Evolutionary conservation across 2,329 filamentous ascomycete genomes (phyloP).

Genomic region (Microascus cirrosus): DNA sequence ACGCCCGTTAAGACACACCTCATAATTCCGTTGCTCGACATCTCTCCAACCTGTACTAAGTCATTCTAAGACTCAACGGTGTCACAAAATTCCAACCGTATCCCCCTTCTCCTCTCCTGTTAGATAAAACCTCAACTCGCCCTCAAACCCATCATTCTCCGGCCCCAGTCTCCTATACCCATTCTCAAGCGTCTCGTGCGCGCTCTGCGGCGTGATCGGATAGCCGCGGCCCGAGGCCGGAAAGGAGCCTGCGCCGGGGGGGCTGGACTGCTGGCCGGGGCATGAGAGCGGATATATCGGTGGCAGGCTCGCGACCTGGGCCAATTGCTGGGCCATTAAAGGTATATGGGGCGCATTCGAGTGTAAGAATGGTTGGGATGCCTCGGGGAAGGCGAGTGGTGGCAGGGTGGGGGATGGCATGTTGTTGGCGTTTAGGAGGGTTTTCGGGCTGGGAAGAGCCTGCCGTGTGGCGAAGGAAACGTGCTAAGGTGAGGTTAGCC

Average conservation of each 20-base stretch:
- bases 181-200: not conserved
- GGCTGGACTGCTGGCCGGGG: not conserved
- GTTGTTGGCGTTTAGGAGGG: not conserved
- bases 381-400: not conserved
- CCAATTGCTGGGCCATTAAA: not conserved
- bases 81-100: not conserved
- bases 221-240: not conserved
- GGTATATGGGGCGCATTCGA: not conserved
- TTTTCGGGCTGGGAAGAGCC: not conserved
- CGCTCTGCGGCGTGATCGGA: not conserved
- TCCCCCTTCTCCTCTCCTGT: constrained; percentile 18
- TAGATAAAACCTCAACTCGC: constrained; percentile 31
- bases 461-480: not conserved
- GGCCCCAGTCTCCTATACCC: constrained; percentile 15
- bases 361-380: not conserved
- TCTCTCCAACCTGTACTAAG: not conserved
- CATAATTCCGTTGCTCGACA: not conserved
- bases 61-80: not conserved
- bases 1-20: too few relatives aligned
- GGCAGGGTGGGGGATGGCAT: not conserved
- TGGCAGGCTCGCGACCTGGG: not conserved
- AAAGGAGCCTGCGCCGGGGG: not conserved
- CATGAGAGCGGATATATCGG: not conserved
- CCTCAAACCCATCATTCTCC: constrained; percentile 33
- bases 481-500: not conserved